Evolutionary conservation across 306 rosid genomes (phyloP).

Genomic region (Lupinus albus): DNA sequence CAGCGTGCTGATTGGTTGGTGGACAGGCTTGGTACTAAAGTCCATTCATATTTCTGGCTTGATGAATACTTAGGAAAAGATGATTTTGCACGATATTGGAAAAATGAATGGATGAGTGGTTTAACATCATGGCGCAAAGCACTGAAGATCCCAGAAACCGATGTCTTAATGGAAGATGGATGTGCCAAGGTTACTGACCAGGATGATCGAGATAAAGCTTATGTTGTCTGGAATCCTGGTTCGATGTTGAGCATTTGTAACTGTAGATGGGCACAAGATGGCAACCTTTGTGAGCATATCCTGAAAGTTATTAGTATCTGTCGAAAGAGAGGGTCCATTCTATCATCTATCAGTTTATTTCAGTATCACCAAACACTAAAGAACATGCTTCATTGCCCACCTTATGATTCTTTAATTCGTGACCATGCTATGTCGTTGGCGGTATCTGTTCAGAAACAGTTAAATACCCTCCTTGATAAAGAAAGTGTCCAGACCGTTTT

Average conservation of each 20-base stretch:
- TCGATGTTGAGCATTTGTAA: constrained; percentile 71
- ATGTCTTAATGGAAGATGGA: constrained; percentile 34
- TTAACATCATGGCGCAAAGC: constrained; percentile 90
- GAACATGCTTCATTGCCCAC: constrained; percentile 70
- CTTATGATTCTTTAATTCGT: constrained; percentile 76
- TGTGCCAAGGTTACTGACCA: constrained; percentile 66
- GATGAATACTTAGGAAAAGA: constrained; percentile 86
- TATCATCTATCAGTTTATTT: constrained; percentile 64
- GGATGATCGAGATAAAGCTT: constrained; percentile 52
- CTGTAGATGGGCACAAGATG: constrained; percentile 82
- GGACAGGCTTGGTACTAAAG: constrained; percentile 82
- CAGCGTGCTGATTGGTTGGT: constrained; percentile 82
- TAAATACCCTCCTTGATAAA: constrained; percentile 47
- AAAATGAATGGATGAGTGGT: constrained; percentile 86
- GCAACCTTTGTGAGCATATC: constrained; percentile 82
- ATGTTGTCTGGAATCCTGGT: constrained; percentile 75
- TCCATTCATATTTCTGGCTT: constrained; percentile 90
- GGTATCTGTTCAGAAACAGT: constrained; percentile 69
- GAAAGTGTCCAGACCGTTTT: constrained; percentile 44
- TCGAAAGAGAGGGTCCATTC: constrained; percentile 47
- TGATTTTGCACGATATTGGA: constrained; percentile 81
- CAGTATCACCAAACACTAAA: constrained; percentile 71
- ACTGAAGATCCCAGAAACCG: constrained; percentile 66
- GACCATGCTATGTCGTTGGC: constrained; percentile 84
- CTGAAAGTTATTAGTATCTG: constrained; percentile 62